Percentiles rank a stretch among this genome's conserved stretches.
phyloP scores from a whole-genome alignment of 2,329 filamentous ascomycete species.

The Alternaria postmessia region DNA sequence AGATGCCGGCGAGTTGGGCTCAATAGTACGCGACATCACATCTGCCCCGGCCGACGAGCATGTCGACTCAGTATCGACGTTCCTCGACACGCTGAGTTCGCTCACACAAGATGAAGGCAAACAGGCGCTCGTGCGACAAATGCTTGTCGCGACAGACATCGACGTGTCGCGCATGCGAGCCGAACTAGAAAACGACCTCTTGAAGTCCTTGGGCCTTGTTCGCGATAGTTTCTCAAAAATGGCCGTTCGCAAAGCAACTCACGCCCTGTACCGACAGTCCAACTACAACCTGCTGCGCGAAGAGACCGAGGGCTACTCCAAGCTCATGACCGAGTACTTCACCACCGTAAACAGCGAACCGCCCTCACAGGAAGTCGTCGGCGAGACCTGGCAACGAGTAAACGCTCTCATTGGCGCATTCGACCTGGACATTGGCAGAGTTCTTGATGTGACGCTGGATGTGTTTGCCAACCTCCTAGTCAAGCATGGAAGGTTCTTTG shows the following conservation, averaged over 20 bases:
- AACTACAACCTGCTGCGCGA: constrained; percentile 96
- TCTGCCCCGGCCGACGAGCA: constrained; percentile 58
- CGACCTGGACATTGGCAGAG: constrained; percentile 93
- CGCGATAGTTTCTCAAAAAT: constrained; percentile 84
- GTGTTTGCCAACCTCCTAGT: constrained; percentile 94
- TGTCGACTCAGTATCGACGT: constrained; percentile 65
- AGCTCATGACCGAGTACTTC: constrained; percentile 94
- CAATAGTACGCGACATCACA: constrained; percentile 76
- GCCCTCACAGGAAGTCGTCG: constrained; percentile 77
- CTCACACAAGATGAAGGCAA: constrained; percentile 74
- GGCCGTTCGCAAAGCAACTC: constrained; percentile 88
- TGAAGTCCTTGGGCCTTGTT: constrained; percentile 80
- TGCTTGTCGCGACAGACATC: constrained; percentile 77
- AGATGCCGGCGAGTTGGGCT: constrained; percentile 72
- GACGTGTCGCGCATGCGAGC: constrained; percentile 77
- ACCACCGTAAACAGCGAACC: constrained; percentile 80
- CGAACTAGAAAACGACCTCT: constrained; percentile 79
- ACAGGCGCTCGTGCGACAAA: constrained; percentile 67
- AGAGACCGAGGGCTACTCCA: constrained; percentile 96
- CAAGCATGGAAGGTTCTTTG: constrained; percentile 91
- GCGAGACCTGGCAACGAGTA: constrained; percentile 87
- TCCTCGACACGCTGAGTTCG: constrained; percentile 84
- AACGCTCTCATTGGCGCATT: constrained; percentile 97
- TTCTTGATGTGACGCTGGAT: constrained; percentile 92
- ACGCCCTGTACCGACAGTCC: constrained; percentile 90